These are phyloP conservation scores for Pyracantha coccinea DNA, from an alignment of 331 rosid species.

Conservation along the genomic window DNA sequence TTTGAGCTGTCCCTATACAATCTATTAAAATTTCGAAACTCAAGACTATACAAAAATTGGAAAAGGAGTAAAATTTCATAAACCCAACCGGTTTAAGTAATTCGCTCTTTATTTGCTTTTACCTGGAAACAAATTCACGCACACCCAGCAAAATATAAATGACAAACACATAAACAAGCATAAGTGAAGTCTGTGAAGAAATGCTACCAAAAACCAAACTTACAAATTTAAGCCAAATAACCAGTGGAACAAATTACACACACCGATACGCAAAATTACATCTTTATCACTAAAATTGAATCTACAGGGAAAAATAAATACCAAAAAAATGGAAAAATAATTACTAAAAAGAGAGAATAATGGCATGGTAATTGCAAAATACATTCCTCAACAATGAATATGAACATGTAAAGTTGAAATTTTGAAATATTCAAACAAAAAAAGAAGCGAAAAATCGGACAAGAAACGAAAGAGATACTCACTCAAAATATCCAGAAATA, in stretches of 20 bases:
- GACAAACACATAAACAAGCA: background rate
- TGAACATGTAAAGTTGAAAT: background rate
- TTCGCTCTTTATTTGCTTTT: background rate
- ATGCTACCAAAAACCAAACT: background rate
- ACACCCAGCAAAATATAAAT: background rate
- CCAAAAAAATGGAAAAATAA: background rate
- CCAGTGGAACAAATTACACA: background rate
- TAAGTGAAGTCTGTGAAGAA: background rate
- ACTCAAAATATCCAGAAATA: constrained; percentile 15
- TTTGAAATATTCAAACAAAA: background rate
- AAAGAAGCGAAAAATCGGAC: background rate
- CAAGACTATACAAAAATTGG: no score
- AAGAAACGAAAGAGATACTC: background rate
- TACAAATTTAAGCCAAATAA: background rate
- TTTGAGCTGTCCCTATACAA: background rate
- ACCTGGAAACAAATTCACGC: background rate
- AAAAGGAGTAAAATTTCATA: background rate
- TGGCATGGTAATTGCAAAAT: background rate
- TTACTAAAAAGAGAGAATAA: background rate
- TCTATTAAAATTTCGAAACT: background rate
- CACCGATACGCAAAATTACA: background rate
- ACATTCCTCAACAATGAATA: background rate
- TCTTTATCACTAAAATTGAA: background rate
- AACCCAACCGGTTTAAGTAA: background rate
- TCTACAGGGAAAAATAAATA: background rate